phyloP scores from a whole-genome alignment of 768 basidiomycete species.

The Punctularia strigosozonata region DNA sequence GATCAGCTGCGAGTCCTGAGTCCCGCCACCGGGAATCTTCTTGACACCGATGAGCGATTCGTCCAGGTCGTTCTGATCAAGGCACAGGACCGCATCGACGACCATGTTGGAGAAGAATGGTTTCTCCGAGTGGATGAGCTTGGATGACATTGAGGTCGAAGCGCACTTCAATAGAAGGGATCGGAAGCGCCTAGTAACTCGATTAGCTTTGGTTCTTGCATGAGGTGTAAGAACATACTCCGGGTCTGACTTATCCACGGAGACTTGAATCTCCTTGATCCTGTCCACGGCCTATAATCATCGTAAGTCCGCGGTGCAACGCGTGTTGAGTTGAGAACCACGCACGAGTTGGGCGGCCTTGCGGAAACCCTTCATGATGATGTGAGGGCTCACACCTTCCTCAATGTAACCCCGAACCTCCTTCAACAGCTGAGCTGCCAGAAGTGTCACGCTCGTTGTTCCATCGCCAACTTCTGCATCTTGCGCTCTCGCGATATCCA shows the following conservation, averaged over 20 bases:
- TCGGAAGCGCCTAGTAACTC: slow-evolving; percentile 66
- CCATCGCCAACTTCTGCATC: slow-evolving; percentile 99
- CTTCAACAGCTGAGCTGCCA: slow-evolving; percentile 91
- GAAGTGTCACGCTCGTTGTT: slow-evolving; percentile 89
- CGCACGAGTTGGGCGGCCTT: slow-evolving; percentile 77
- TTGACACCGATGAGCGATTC: slow-evolving; percentile 95
- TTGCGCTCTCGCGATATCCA: slow-evolving; percentile 96
- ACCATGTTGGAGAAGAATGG: slow-evolving; percentile 99
- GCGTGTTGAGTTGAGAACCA: slow-evolving; percentile 5
- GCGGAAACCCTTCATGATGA: slow-evolving; percentile 95
- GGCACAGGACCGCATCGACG: slow-evolving; percentile 86
- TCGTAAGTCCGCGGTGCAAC: slow-evolving; percentile 6
- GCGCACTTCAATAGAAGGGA: slow-evolving; percentile 94
- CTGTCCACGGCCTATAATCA: slow-evolving; percentile 63
- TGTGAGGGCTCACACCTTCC: slow-evolving; percentile 93
- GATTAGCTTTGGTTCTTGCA: background rate
- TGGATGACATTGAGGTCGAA: slow-evolving; percentile 99
- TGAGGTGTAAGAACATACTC: slow-evolving; percentile 44
- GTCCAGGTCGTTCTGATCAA: slow-evolving; percentile 90
- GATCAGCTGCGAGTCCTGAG: slow-evolving; percentile 90
- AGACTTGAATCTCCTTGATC: slow-evolving; percentile 83
- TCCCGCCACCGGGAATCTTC: slow-evolving; percentile 94
- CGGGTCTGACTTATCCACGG: slow-evolving; percentile 80
- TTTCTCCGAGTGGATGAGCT: slow-evolving; percentile 96
- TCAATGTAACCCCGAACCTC: slow-evolving; percentile 87